Percentiles rank a stretch among this genome's conserved stretches.
Conservation (phyloP, 2,329 filamentous ascomycete genomes). For the Metarhizium album region DNA sequence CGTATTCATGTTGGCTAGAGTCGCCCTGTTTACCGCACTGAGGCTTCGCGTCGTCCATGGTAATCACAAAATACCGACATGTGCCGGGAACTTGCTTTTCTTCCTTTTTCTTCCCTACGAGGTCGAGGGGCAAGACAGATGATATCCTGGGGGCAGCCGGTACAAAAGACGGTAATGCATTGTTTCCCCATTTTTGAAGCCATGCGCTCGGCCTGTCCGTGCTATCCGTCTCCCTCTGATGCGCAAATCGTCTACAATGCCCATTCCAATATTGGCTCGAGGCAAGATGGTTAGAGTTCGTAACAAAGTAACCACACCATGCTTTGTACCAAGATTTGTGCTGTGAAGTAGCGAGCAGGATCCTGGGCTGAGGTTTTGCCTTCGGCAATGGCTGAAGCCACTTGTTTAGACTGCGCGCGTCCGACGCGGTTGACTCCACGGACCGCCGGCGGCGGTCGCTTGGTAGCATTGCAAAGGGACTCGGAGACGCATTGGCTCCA, state of each 20-base stretch:
- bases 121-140: too few species aligned
- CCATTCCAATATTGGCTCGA: neutral
- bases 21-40: slow-evolving; percentile 15
- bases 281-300: neutral
- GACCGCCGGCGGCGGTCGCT: neutral
- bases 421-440: too few species aligned
- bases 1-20: slow-evolving; percentile 11
- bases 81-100: too few species aligned
- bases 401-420: neutral
- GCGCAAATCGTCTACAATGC: neutral
- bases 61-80: neutral
- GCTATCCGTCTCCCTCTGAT: neutral
- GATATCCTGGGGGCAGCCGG: neutral
- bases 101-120: too few species aligned
- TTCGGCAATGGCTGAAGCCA: neutral
- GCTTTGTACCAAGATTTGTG: neutral
- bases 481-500: neutral
- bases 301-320: neutral
- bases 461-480: neutral
- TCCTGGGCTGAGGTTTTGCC: neutral
- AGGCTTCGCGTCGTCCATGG: slow-evolving; percentile 13
- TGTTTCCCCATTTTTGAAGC: neutral
- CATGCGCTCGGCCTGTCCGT: too few species aligned
- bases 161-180: neutral
- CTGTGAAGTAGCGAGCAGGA: neutral